phyloP scores from a whole-genome alignment of 768 basidiomycete genomes.

The Tylopilus rubrobrunneus region DNA sequence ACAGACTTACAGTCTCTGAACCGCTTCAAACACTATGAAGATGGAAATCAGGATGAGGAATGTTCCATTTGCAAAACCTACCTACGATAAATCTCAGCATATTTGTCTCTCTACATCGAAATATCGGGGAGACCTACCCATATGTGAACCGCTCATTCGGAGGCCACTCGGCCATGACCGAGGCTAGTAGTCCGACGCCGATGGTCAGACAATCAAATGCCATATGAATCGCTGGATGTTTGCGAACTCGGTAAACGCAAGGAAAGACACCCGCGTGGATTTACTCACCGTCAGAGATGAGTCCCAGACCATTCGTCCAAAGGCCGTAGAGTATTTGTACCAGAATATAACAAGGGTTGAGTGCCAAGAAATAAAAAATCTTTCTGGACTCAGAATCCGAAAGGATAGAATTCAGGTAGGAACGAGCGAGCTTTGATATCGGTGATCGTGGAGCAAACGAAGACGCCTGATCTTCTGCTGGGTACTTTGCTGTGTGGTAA shows the following conservation, averaged over 20 bases:
- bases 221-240: slow-evolving; percentile 91
- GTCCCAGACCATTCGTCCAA: slow-evolving; percentile 94
- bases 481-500: slow-evolving; percentile 45
- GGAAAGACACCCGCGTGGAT: background rate
- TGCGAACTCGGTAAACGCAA: slow-evolving; percentile 1
- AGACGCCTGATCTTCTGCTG: slow-evolving; percentile 41
- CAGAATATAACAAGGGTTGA: slow-evolving; percentile 95
- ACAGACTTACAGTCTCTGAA: slow-evolving; percentile 75
- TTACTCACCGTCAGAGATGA: slow-evolving; percentile 94
- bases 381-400: slow-evolving; percentile 89
- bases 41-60: slow-evolving; percentile 92
- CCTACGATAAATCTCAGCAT: slow-evolving; percentile 35
- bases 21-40: slow-evolving; percentile 97
- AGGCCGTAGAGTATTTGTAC: slow-evolving; percentile 97
- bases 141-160: slow-evolving; percentile 94
- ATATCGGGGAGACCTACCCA: slow-evolving; percentile 51
- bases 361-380: slow-evolving; percentile 94
- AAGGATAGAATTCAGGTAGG: slow-evolving; percentile 87
- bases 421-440: slow-evolving; percentile 50
- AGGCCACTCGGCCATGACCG: slow-evolving; percentile 97
- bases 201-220: slow-evolving; percentile 99
- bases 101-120: background rate
- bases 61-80: slow-evolving; percentile 99
- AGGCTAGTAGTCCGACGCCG: slow-evolving; percentile 90
- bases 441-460: slow-evolving; percentile 48